phyloP scores from a whole-genome alignment of 345 rosid genomes.

The Arabidopsis arenosa region DNA sequence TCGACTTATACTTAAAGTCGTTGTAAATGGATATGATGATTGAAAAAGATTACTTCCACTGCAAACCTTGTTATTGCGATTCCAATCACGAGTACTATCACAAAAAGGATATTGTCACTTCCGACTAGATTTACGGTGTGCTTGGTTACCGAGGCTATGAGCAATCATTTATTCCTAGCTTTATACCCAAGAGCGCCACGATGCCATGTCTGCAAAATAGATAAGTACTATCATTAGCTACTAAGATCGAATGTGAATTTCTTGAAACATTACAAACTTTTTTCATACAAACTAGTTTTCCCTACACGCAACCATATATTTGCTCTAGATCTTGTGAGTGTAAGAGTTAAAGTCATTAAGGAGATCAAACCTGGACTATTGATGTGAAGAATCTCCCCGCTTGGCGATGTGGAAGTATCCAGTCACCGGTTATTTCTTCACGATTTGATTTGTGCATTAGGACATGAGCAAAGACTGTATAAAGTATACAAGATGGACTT shows the following conservation, averaged over 20 bases:
- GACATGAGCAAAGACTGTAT: not conserved
- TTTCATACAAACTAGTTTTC: conserved; percentile 1
- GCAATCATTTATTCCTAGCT: not conserved
- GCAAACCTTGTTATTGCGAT: not conserved
- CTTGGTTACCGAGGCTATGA: not conserved
- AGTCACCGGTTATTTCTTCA: not conserved
- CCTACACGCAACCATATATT: not conserved
- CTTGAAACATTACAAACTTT: not conserved
- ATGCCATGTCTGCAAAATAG: conserved; percentile 2
- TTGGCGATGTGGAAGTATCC: not conserved
- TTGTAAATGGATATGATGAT: conserved; percentile 6
- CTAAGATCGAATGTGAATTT: not conserved
- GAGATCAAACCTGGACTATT: conserved; percentile 8
- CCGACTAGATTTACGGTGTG: not conserved
- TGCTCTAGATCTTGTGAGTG: not conserved
- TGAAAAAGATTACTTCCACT: not conserved
- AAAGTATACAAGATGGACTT: not conserved
- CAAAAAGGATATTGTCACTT: not conserved
- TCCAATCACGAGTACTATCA: not conserved
- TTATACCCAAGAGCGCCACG: not conserved
- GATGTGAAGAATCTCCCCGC: conserved; percentile 5
- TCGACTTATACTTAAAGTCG: conserved; percentile 6
- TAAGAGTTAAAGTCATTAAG: not conserved
- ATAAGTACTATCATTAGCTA: conserved; percentile 4
- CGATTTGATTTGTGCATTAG: not conserved